phyloP scores from a whole-genome alignment of 2,329 filamentous ascomycete genomes.

The Colletotrichum sp. region DNA sequence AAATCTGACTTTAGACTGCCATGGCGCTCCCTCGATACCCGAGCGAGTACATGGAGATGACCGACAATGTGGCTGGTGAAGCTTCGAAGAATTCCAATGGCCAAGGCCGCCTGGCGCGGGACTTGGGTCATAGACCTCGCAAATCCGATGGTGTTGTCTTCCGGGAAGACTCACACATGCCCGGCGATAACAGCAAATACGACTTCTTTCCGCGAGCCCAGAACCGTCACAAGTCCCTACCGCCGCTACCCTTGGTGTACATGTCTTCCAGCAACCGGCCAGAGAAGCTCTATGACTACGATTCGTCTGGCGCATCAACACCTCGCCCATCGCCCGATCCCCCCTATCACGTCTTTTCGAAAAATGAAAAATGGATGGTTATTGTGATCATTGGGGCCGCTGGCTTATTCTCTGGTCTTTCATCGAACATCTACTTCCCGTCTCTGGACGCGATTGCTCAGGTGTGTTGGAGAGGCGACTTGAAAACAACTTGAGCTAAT shows the following conservation, averaged over 20 bases:
- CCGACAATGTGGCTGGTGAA: background rate
- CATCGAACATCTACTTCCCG: conserved; percentile 57
- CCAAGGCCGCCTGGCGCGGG: background rate
- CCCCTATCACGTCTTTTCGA: conserved; percentile 39
- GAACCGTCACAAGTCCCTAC: background rate
- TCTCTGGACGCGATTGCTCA: conserved; percentile 41
- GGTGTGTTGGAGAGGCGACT: conserved; percentile 16
- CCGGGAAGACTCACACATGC: background rate
- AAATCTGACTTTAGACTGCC: background rate
- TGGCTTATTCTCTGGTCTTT: conserved; percentile 57
- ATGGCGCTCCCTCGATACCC: background rate
- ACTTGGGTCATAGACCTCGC: background rate
- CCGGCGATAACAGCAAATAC: background rate
- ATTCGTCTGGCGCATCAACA: background rate
- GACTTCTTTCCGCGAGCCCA: background rate
- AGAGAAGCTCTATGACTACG: background rate
- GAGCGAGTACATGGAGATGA: background rate
- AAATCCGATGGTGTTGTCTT: background rate
- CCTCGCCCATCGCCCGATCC: background rate
- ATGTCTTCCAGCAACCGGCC: background rate
- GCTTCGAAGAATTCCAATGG: background rate
- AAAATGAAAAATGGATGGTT: conserved; percentile 47
- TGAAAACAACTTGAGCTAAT: background rate
- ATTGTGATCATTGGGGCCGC: conserved; percentile 54
- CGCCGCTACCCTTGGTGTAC: background rate